Conservation (phyloP, 2,329 filamentous ascomycete species). For the Exophiala sp. region DNA sequence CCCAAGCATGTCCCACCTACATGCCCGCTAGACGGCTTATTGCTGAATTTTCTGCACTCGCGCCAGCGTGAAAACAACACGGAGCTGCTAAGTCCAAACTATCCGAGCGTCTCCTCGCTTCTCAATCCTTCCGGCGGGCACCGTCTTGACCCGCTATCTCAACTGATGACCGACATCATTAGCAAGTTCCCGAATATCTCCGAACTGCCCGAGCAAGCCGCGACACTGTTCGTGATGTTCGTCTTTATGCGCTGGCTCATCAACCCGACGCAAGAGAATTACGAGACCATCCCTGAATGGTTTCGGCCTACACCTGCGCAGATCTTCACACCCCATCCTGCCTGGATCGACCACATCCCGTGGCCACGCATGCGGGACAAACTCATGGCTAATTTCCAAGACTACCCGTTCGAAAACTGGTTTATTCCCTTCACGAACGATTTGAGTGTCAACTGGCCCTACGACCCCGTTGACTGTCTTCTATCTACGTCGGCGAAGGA, state of each 20-base stretch:
- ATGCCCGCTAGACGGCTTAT: slow-evolving; percentile 73
- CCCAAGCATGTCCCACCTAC: slow-evolving; percentile 64
- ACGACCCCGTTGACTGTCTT: slow-evolving; percentile 68
- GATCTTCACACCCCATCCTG: slow-evolving; percentile 64
- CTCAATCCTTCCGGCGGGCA: slow-evolving; percentile 57
- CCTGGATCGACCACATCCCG: slow-evolving; percentile 78
- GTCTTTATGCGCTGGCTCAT: slow-evolving; percentile 83
- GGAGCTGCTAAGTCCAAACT: slow-evolving; percentile 65
- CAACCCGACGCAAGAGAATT: slow-evolving; percentile 73
- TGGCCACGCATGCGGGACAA: slow-evolving; percentile 74
- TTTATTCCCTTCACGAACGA: slow-evolving; percentile 78
- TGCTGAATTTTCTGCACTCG: slow-evolving; percentile 73
- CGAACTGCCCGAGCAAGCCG: slow-evolving; percentile 76
- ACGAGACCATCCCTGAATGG: slow-evolving; percentile 72
- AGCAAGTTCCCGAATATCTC: slow-evolving; percentile 77
- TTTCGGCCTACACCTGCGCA: slow-evolving; percentile 65
- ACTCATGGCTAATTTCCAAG: slow-evolving; percentile 53
- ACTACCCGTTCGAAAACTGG: slow-evolving; percentile 72
- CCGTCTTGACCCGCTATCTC: slow-evolving; percentile 70
- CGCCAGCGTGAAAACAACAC: slow-evolving; percentile 62
- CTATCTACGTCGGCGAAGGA: slow-evolving; percentile 51
- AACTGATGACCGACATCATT: slow-evolving; percentile 80
- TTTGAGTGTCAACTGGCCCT: slow-evolving; percentile 78
- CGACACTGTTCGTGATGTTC: slow-evolving; percentile 82
- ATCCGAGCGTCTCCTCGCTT: slow-evolving; percentile 75